Conservation (phyloP, 2,329 filamentous ascomycete species). For the Botryosphaeria agaves region DNA sequence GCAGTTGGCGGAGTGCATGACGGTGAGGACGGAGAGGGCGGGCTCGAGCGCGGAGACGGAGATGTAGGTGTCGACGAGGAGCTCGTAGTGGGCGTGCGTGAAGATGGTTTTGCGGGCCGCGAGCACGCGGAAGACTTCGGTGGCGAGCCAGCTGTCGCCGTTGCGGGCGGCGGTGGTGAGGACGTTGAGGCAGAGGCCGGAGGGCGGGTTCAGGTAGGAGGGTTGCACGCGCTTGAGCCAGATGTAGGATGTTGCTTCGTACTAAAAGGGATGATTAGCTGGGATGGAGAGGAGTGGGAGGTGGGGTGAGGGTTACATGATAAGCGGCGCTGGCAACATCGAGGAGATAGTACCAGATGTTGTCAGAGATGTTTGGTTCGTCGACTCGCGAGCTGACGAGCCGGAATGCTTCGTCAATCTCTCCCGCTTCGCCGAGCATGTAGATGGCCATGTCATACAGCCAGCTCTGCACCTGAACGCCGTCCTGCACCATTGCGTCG, state of each 20-base stretch:
- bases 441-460: slow-evolving; percentile 64
- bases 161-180: slow-evolving; percentile 54
- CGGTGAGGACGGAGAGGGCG: slow-evolving; percentile 51
- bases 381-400: slow-evolving; percentile 48
- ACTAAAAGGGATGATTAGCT: slow-evolving; percentile 20
- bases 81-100: slow-evolving; percentile 57
- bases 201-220: slow-evolving; percentile 42
- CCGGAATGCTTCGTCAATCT: slow-evolving; percentile 59
- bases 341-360: slow-evolving; percentile 55
- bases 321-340: slow-evolving; percentile 50
- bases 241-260: slow-evolving; percentile 46
- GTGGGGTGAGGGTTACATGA: slow-evolving; percentile 23
- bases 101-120: slow-evolving; percentile 40
- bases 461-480: slow-evolving; percentile 46
- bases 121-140: slow-evolving; percentile 51
- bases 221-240: slow-evolving; percentile 52
- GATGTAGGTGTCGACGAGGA: slow-evolving; percentile 55
- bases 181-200: slow-evolving; percentile 48
- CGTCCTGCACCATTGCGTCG: slow-evolving; percentile 44
- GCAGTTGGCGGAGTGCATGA: slow-evolving; percentile 52
- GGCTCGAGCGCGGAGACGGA: slow-evolving; percentile 40
- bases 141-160: slow-evolving; percentile 51
- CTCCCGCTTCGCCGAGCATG: slow-evolving; percentile 50
- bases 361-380: slow-evolving; percentile 34
- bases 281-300: background rate